Base-by-base conservation (phyloP, 371 early-diverging fungal genomes). In the Mucor circinelloides region DNA sequence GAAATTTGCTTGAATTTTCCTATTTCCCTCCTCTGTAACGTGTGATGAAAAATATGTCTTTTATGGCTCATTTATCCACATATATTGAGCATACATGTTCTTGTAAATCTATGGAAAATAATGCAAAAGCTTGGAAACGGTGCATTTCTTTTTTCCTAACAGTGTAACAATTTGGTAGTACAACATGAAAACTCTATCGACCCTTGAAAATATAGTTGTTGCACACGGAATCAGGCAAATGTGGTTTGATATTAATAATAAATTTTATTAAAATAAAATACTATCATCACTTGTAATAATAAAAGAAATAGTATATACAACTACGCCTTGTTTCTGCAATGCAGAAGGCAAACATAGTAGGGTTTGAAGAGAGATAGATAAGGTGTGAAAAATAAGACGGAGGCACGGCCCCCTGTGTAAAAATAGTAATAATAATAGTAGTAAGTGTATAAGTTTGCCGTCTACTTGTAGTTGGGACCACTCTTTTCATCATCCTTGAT, bases 401-500 rank as follows among this genome's bases (percentile, higher is more conserved):
- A 61, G 57, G 34, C 67, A 61, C 36, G 44, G 55, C 57, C 56
- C 34, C 46, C 12, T 31, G 48, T 28, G 19, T 44, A 27, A 44
- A 60, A 60, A 59, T 42, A 44, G 27, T 63, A 55, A 63, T 50
- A 61, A 28, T 48, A 32, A 23, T 48, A 48, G 36, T 36, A 36
- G 13, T 36, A 21, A 19, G 46, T 19, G 28, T 21, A 19, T 42
- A 31, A 32, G 27, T 7, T 27, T 25, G 30, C 32, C 3, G 3
- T 60, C 70, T 78, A 81, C 68, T 76, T 74, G 69, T 70, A 78
- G 67, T 81, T 81, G 57, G 79, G 79, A 36, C 77, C 77, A 25
- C 10, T 50, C 67, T 73, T 75, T 54, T 73, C 75, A 17, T 69
- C 58, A 19, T 67, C 66, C 23, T 50, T 50, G 25, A 50, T 50